phyloP scores from a whole-genome alignment of 108 stramenopile species.

The Aurantiochytrium sp. region DNA sequence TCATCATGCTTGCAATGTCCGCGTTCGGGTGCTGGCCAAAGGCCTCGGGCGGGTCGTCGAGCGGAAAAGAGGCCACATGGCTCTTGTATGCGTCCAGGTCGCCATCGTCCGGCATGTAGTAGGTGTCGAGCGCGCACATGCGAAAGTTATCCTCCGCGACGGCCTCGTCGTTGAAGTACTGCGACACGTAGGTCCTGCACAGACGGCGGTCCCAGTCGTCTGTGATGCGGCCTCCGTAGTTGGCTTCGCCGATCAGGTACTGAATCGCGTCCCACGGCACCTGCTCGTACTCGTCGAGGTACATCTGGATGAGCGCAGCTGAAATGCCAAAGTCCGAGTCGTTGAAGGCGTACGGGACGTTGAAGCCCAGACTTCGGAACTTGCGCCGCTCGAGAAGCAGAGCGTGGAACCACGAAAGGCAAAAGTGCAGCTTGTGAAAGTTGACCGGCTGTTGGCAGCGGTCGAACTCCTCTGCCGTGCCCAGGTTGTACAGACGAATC shows the following conservation, averaged over 20 bases:
- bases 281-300: slow-evolving; percentile 57
- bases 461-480: slow-evolving; percentile 50
- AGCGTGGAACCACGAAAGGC: slow-evolving; percentile 68
- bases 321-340: slow-evolving; percentile 65
- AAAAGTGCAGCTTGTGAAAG: slow-evolving; percentile 61
- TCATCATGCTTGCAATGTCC: slow-evolving; percentile 57
- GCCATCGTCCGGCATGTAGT: slow-evolving; percentile 54
- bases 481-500: slow-evolving; percentile 59
- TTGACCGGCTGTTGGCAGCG: slow-evolving; percentile 32
- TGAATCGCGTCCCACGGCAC: slow-evolving; percentile 66
- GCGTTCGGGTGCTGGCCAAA: slow-evolving; percentile 69
- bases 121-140: slow-evolving; percentile 38
- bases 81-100: slow-evolving; percentile 55
- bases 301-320: slow-evolving; percentile 60
- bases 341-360: slow-evolving; percentile 71
- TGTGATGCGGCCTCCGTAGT: slow-evolving; percentile 68
- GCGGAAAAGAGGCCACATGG: slow-evolving; percentile 46
- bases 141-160: slow-evolving; percentile 45
- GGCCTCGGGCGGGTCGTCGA: slow-evolving; percentile 56
- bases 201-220: slow-evolving; percentile 66
- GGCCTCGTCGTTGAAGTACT: slow-evolving; percentile 57
- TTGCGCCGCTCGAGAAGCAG: slow-evolving; percentile 63
- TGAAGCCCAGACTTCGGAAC: slow-evolving; percentile 68
- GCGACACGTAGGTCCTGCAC: slow-evolving; percentile 59
- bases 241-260: slow-evolving; percentile 65